A percentile compares a stretch with the other conserved stretches of the same genome.
Conservation (phyloP, 352 stramenopile species). For the Phytopythium aichiense region DNA sequence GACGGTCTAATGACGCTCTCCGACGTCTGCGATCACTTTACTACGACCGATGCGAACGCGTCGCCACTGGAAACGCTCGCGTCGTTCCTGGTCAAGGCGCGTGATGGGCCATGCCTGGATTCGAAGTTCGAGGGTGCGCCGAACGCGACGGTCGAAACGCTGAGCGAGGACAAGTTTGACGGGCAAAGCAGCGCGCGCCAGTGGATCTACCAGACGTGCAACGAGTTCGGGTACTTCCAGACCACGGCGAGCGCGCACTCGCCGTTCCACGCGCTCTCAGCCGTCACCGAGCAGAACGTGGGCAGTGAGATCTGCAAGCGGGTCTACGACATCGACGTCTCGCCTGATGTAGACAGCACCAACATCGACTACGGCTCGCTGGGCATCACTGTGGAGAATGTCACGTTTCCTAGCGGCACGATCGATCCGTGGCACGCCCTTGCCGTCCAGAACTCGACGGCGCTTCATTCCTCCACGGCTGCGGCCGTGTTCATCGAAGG, state of each 20-base stretch:
- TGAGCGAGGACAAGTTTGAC: constrained; percentile 60
- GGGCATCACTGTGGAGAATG: constrained; percentile 71
- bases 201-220: constrained; percentile 89
- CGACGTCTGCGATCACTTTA: constrained; percentile 64
- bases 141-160: constrained; percentile 62
- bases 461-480: constrained; percentile 46
- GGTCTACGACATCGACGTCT: constrained; percentile 65
- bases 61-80: constrained; percentile 39
- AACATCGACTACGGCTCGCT: constrained; percentile 79
- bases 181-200: constrained; percentile 64
- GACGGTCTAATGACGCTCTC: constrained; percentile 45
- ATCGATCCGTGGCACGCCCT: constrained; percentile 85
- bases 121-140: constrained; percentile 72
- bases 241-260: constrained; percentile 53
- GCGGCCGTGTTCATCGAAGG: constrained; percentile 75
- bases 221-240: constrained; percentile 89
- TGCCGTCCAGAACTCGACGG: constrained; percentile 67
- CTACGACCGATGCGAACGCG: constrained; percentile 13
- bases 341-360: constrained; percentile 50
- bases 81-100: constrained; percentile 51
- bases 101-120: constrained; percentile 58
- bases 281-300: constrained; percentile 66
- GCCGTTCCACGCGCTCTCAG: constrained; percentile 64
- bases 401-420: constrained; percentile 78
- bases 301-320: constrained; percentile 77